A percentile compares a stretch with the other conserved stretches of the same genome.
phyloP scores from a whole-genome alignment of 257 asterid species.

The Fraxinus americana region DNA sequence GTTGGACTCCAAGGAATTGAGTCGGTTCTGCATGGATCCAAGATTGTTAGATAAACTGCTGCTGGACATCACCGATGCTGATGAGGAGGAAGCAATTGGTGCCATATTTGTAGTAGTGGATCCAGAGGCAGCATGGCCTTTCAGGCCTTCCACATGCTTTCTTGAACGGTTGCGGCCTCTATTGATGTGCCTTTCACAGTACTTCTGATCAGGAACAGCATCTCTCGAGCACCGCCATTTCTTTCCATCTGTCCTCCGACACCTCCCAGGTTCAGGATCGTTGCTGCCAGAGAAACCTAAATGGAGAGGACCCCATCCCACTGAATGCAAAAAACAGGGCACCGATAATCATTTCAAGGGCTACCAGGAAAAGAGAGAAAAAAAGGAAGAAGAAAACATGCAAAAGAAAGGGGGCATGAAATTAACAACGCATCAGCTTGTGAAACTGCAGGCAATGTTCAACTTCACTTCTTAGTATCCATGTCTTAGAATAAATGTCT shows the following conservation, averaged over 20 bases:
- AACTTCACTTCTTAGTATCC: no score
- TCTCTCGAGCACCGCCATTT: conserved; percentile 99
- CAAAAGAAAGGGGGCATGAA: neutral
- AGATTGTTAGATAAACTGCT: conserved; percentile 50
- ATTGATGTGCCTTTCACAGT: conserved; percentile 96
- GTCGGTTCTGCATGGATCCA: conserved; percentile 51
- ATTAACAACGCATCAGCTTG: no score
- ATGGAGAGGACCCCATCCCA: conserved; percentile 90
- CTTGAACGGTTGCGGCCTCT: conserved; percentile 99
- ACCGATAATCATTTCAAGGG: no score
- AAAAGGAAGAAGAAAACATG: neutral
- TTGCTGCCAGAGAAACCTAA: conserved; percentile 78
- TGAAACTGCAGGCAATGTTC: no score
- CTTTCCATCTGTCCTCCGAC: conserved; percentile 98
- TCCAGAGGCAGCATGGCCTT: conserved; percentile 78
- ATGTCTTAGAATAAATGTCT: no score
- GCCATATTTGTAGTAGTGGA: conserved; percentile 64
- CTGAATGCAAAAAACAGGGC: conserved; percentile 34
- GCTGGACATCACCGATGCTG: conserved; percentile 55
- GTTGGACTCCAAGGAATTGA: conserved; percentile 42
- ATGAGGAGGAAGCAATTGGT: conserved; percentile 51
- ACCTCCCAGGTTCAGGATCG: conserved; percentile 97
- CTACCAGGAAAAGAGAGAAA: neutral
- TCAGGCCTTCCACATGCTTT: conserved; percentile 99
- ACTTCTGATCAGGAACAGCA: conserved; percentile 94